Base-by-base conservation (phyloP, 2,329 filamentous ascomycete species). In the Alternaria brassicicola region DNA sequence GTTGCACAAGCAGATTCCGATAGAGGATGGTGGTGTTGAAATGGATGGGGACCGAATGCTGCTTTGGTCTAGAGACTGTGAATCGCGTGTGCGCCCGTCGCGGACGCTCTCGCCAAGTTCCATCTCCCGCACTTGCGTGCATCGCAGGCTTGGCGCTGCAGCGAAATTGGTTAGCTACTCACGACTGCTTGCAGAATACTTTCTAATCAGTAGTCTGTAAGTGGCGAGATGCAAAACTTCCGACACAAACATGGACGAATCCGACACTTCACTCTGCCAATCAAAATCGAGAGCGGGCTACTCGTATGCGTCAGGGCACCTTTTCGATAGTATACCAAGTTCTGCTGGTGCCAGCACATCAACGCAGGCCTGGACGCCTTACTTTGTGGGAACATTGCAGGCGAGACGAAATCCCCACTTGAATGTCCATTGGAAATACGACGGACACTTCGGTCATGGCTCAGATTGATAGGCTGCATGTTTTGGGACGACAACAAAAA, bases 311-410 rank as follows among this genome's bases (percentile, higher is more conserved):
- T 39, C 36, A 39, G 23, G 19, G 36, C 19, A 39, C n/a, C n/a
- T 45, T 47, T 35, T 5, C 15, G 19, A 23, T 7, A 19, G 15
- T 2, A 1, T 7, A 10, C 28, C 25, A 2, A 47, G 1, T 39
- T 46, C 59, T 55, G 59, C 58, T 59, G 61, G 58, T 59, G 61
- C 61, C 61, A 61, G 36, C 55, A 38, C 57, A 63, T 56, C 19
- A 7, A 38, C 15, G 39, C 39, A 33, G 30, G 7, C 15, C 21
- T 47, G 43, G 43, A 17, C 19, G 43, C 43, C 43, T 25, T 47
- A 25, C 8, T 23, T 15, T 39, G 19, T 21, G 12, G 36, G 6
- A 39, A 12, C 30, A 23, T 46, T 8, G 26, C 28, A 46, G 28
- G 41, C 9, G 23, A 45, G 43, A 17, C 19, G 21, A 35, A 23